Evolutionary conservation across 805 yeast genomes (phyloP), one percentile per base, ranked within the genome.

Genomic region (Ogataea degrootiae): DNA sequence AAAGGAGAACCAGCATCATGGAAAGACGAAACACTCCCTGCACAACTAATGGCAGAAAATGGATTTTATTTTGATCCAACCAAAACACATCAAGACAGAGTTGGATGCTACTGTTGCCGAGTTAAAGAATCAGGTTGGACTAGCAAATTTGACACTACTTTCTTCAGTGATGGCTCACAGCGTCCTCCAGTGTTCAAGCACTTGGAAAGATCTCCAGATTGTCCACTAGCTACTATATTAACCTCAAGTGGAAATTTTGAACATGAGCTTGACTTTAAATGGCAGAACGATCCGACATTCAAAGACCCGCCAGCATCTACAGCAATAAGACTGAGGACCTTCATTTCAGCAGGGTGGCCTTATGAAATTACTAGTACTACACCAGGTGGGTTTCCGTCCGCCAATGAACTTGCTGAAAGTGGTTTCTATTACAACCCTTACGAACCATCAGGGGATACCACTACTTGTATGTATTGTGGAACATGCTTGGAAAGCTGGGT

Each of bases 401-500:
- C 70, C 11, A 60, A 55, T 0, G 63, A 61, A 40, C 61, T 87
- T 67, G 79, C 80, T 2, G 74, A 72, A 31, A 79, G 81, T 34
- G 95, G 96, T 1, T 84, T 87, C 58, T 80, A 73, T 51, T 82
- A 75, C 58, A 67, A 72, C 11, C 85, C 88, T 2, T 52, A 61
- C 26, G 65, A 70, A 3, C 58, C 59, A n/a, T 62, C 63, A 15
- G 80, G 75, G 44, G 85, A 82, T 59, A 71, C 76, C 26, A 80
- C 80, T 1, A 68, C 77, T 2, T 87, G 96, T 60, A 70, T 77
- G 53, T 79, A 79, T 58, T 87, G 96, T 63, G 78, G 77, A 11
- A 67, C 76, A 17, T 75, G 83, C 0, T 65, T 79, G 15, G 85
- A 85, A 45, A 90, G 89, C 3, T 87, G 95, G 95, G 86, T 77